Conservation (phyloP, 176 grass and related monocot genomes). For the Phyllostachys edulis region DNA sequence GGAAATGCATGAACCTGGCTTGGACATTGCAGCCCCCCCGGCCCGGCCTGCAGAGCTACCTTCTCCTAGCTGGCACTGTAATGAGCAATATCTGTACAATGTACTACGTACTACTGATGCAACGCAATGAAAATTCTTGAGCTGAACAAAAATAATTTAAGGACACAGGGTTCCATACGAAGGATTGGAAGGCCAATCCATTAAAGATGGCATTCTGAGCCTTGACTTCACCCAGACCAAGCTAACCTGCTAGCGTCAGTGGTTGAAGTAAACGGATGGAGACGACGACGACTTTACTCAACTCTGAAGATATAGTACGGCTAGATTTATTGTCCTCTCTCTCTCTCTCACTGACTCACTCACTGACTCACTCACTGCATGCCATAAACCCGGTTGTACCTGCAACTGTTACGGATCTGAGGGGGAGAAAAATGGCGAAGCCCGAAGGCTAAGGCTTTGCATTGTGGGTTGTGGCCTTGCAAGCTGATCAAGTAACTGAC, state of each 20-base stretch:
- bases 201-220: neutral
- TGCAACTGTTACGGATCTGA: constrained; percentile 15
- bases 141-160: neutral
- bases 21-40: neutral
- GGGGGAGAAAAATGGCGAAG: neutral
- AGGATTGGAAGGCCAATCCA: neutral
- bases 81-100: neutral
- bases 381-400: neutral
- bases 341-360: neutral
- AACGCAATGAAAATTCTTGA: neutral
- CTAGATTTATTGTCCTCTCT: neutral
- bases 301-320: neutral
- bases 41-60: neutral
- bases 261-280: neutral
- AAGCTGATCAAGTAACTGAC: neutral
- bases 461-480: constrained; percentile 16
- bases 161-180: neutral
- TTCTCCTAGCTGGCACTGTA: neutral
- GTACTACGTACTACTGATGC: neutral
- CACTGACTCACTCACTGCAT: neutral
- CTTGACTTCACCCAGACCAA: neutral
- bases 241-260: neutral
- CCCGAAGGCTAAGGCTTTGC: neutral
- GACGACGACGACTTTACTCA: neutral
- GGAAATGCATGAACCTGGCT: neutral